phyloP scores from a whole-genome alignment of 1,284 basidiomycete genomes.

The Pisolithus thermaeus region DNA sequence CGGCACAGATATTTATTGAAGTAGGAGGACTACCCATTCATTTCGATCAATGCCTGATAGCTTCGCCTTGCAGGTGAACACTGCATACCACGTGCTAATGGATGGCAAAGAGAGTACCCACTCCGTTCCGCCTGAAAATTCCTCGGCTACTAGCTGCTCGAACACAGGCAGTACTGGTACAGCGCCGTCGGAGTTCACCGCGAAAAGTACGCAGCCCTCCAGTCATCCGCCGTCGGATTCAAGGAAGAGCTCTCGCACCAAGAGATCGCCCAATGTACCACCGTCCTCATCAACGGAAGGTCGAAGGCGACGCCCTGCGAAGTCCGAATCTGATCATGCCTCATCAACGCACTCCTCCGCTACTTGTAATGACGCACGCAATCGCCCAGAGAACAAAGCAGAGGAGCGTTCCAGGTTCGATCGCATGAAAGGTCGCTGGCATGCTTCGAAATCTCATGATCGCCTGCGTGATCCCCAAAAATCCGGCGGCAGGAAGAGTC shows the following conservation, averaged over 20 bases:
- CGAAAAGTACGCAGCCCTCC: conserved; percentile 20
- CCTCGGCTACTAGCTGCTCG: conserved; percentile 17
- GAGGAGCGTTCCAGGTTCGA: conserved; percentile 13
- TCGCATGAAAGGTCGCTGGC: conserved; percentile 13
- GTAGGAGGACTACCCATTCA: conserved; percentile 9
- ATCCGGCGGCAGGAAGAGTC: conserved; percentile 8
- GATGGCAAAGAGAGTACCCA: conserved; percentile 68
- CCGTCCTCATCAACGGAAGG: conserved; percentile 10
- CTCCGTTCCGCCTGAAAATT: conserved; percentile 21
- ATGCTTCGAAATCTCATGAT: conserved; percentile 19
- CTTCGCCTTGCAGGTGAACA: conserved; percentile 20
- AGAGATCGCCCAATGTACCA: conserved; percentile 6
- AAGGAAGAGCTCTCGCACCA: conserved; percentile 21
- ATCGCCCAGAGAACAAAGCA: conserved; percentile 8
- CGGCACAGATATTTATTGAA: conserved; percentile 30
- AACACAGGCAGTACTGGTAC: conserved; percentile 10
- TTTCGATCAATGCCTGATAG: conserved; percentile 12
- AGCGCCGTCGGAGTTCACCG: conserved; percentile 17
- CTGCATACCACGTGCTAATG: conserved; percentile 52
- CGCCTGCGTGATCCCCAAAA: conserved; percentile 16
- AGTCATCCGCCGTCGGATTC: conserved; percentile 28
- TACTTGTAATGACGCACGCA: background rate
- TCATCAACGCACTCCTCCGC: conserved; percentile 9
- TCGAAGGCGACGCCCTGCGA: conserved; percentile 8
- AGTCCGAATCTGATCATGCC: conserved; percentile 8